Conservation (phyloP, 2,329 filamentous ascomycete species). For the Neofusicoccum laricinum region DNA sequence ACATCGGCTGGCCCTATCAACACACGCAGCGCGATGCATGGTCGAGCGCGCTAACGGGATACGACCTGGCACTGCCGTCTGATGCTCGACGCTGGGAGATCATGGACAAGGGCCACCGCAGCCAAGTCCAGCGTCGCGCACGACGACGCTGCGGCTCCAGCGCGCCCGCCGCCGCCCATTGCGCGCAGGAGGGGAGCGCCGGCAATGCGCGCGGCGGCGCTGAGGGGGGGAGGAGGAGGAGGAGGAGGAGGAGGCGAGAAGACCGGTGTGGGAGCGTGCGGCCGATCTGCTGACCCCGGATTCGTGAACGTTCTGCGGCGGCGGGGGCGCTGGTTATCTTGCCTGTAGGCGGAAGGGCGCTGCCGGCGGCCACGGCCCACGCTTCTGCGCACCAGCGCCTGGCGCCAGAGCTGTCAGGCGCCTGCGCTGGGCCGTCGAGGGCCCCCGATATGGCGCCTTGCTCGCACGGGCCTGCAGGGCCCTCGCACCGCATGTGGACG, state of each 20-base stretch:
- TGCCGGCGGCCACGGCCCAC: not conserved
- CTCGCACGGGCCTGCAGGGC: not conserved
- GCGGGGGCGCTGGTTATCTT: conserved; percentile 1
- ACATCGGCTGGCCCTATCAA: conserved; percentile 15
- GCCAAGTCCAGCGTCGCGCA: not conserved
- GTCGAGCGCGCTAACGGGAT: conserved; percentile 7
- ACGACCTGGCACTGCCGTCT: conserved; percentile 4
- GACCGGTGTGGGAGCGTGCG: not conserved
- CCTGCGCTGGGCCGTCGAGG: too few species aligned
- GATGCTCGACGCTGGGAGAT: conserved; percentile 9
- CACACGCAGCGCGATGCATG: not conserved
- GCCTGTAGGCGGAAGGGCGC: not conserved
- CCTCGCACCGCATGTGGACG: not conserved
- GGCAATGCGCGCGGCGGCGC: not conserved
- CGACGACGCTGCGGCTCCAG: not conserved
- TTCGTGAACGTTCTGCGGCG: conserved; percentile 12
- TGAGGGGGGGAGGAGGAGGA: not conserved
- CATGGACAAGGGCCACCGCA: not conserved
- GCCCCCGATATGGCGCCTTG: not conserved
- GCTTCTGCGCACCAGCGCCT: too few species aligned
- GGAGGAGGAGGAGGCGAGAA: not conserved
- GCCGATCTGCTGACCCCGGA: conserved; percentile 5
- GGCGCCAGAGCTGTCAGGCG: too few species aligned
- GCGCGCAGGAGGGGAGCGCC: not conserved
- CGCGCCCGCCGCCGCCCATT: not conserved